Conservation (phyloP, 805 yeast species). For the Lachancea lanzarotensis region DNA sequence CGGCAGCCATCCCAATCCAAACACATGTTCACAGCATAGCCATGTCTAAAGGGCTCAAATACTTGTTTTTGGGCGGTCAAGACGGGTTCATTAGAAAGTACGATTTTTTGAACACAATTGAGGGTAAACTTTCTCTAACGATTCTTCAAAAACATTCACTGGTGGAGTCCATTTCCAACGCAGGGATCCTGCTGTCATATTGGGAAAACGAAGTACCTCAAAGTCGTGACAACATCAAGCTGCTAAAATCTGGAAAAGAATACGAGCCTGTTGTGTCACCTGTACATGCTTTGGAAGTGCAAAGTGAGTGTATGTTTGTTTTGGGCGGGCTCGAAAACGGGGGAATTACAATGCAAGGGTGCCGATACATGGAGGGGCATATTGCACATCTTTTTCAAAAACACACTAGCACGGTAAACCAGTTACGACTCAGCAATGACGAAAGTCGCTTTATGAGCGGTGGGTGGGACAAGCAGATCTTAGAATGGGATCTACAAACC, state of each 20-base stretch:
- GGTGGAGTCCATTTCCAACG: constrained; percentile 77
- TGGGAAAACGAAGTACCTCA: constrained; percentile 97
- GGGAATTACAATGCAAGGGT: constrained; percentile 78
- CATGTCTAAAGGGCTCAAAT: constrained; percentile 71
- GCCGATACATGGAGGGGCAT: constrained; percentile 75
- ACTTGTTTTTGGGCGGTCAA: constrained; percentile 90
- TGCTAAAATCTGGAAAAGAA: constrained; percentile 31
- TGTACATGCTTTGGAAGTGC: constrained; percentile 80
- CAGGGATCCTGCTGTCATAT: constrained; percentile 75
- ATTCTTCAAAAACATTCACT: constrained; percentile 86
- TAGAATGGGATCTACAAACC: constrained; percentile 80
- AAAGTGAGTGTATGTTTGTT: constrained; percentile 77
- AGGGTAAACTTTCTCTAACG: constrained; percentile 80
- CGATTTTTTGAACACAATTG: constrained; percentile 78
- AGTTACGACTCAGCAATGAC: constrained; percentile 50
- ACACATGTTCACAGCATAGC: constrained; percentile 73
- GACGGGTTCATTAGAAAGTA: constrained; percentile 91
- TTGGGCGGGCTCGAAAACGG: constrained; percentile 77
- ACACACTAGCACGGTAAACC: constrained; percentile 73
- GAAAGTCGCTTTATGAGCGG: constrained; percentile 72
- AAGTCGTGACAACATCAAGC: constrained; percentile 35
- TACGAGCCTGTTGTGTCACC: constrained; percentile 65
- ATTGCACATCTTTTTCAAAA: constrained; percentile 66
- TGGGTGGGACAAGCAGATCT: constrained; percentile 78
- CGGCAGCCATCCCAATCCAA: constrained; percentile 81